These are phyloP conservation scores for Penstemon newberryi DNA, from an alignment of 257 asterid species.

Conservation along the genomic window DNA sequence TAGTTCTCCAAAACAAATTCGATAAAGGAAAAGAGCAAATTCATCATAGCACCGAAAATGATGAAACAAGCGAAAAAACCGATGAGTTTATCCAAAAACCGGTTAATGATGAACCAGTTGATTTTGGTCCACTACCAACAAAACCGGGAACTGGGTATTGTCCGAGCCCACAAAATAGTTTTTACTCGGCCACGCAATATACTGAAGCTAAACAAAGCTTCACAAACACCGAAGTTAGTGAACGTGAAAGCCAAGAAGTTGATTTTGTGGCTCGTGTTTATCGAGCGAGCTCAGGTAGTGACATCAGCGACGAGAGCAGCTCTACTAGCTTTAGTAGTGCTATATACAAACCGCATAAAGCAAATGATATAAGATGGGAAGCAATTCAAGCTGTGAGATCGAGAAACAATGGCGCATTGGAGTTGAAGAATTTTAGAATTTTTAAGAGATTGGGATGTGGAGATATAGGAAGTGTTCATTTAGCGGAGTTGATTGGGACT, in stretches of 20 bases:
- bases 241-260: slow-evolving; percentile 44
- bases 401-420: slow-evolving; percentile 44
- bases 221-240: slow-evolving; percentile 56
- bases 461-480: slow-evolving; percentile 62
- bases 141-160: slow-evolving; percentile 36
- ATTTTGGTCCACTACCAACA: slow-evolving; percentile 30
- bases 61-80: slow-evolving; percentile 25
- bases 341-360: slow-evolving; percentile 55
- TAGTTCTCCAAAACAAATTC: slow-evolving; percentile 13
- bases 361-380: slow-evolving; percentile 58
- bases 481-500: slow-evolving; percentile 60
- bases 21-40: slow-evolving; percentile 31
- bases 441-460: slow-evolving; percentile 63
- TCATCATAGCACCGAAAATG: slow-evolving; percentile 13
- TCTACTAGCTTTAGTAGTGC: slow-evolving; percentile 55
- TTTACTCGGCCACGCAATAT: slow-evolving; percentile 49
- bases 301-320: slow-evolving; percentile 62
- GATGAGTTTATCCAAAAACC: slow-evolving; percentile 27
- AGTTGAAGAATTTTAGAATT: slow-evolving; percentile 54
- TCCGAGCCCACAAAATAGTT: slow-evolving; percentile 60
- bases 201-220: slow-evolving; percentile 61
- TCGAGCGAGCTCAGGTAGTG: slow-evolving; percentile 57
- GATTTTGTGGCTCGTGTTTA: slow-evolving; percentile 45
- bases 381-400: slow-evolving; percentile 53
- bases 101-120: slow-evolving; percentile 34